These are phyloP conservation scores for Penicillium macrosclerotiorum DNA, from an alignment of 495 filamentous ascomycete species.

Conservation along the genomic window DNA sequence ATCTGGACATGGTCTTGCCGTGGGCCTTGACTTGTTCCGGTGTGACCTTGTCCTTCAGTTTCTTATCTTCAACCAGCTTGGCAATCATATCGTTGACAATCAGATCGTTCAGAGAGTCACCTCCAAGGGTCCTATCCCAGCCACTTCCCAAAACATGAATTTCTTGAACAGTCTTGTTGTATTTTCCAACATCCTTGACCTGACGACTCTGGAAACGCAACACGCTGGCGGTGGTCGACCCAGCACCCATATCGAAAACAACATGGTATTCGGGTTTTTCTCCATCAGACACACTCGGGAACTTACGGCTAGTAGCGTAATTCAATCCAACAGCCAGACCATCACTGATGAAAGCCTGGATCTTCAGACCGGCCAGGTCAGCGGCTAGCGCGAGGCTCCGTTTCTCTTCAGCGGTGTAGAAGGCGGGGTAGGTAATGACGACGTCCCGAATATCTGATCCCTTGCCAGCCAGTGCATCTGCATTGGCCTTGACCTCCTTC, in stretches of 20 bases:
- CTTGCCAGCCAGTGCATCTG: conserved; percentile 80
- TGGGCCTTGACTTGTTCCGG: conserved; percentile 62
- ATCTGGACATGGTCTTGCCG: conserved; percentile 79
- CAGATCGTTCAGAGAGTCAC: conserved; percentile 82
- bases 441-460: conserved; percentile 69
- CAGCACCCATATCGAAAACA: conserved; percentile 97
- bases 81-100: conserved; percentile 84
- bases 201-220: conserved; percentile 83
- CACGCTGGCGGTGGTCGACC: conserved; percentile 93
- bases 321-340: conserved; percentile 91
- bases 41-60: conserved; percentile 66
- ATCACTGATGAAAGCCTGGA: conserved; percentile 82
- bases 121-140: conserved; percentile 88
- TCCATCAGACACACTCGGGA: conserved; percentile 79
- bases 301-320: conserved; percentile 87
- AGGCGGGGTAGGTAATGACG: conserved; percentile 90
- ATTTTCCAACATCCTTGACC: conserved; percentile 89
- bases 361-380: conserved; percentile 80
- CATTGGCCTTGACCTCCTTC: conserved; percentile 82
- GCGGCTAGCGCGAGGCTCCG: conserved; percentile 76
- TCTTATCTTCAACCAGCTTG: conserved; percentile 68
- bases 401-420: conserved; percentile 87
- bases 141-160: conserved; percentile 80
- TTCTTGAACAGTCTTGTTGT: conserved; percentile 96
- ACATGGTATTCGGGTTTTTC: conserved; percentile 89